Percentiles rank a stretch among this genome's conserved stretches.
These are phyloP conservation scores for Sugiyamaella chiloensis DNA, from an alignment of 805 yeast genomes.

Conservation along the genomic window DNA sequence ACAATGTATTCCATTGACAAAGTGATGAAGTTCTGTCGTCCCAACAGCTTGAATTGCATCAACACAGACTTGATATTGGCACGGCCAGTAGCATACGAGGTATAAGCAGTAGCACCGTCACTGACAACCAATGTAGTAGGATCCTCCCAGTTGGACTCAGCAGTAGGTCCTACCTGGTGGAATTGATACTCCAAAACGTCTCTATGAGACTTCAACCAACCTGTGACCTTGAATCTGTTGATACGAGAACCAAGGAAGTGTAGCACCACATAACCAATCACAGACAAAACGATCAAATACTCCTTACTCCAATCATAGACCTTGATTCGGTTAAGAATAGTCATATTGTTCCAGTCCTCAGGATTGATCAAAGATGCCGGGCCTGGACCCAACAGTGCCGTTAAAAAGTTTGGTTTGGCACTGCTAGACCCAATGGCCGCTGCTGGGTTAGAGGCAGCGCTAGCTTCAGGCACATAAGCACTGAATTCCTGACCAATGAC, in stretches of 20 bases:
- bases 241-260: conserved; percentile 57
- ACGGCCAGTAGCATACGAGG: conserved; percentile 86
- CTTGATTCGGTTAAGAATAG: conserved; percentile 54
- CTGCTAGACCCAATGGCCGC: conserved; percentile 6
- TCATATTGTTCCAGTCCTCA: conserved; percentile 55
- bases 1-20: conserved; percentile 61
- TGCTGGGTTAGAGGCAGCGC: conserved; percentile 7
- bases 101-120: conserved; percentile 47
- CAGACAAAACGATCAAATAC: conserved; percentile 49
- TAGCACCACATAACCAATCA: conserved; percentile 46
- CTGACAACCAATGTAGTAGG: conserved; percentile 12
- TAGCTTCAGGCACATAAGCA: conserved; percentile 14
- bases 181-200: conserved; percentile 64
- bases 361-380: conserved; percentile 10
- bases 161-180: conserved; percentile 62
- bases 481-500: conserved; percentile 22
- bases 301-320: conserved; percentile 79
- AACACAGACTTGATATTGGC: conserved; percentile 62
- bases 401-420: background rate
- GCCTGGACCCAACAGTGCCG: background rate
- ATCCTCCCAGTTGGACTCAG: conserved; percentile 2
- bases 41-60: conserved; percentile 59
- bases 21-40: conserved; percentile 77
- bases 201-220: conserved; percentile 48
- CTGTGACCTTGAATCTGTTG: conserved; percentile 56